phyloP scores from a whole-genome alignment of 2,329 filamentous ascomycete genomes.

The Clarireedia paspali region DNA sequence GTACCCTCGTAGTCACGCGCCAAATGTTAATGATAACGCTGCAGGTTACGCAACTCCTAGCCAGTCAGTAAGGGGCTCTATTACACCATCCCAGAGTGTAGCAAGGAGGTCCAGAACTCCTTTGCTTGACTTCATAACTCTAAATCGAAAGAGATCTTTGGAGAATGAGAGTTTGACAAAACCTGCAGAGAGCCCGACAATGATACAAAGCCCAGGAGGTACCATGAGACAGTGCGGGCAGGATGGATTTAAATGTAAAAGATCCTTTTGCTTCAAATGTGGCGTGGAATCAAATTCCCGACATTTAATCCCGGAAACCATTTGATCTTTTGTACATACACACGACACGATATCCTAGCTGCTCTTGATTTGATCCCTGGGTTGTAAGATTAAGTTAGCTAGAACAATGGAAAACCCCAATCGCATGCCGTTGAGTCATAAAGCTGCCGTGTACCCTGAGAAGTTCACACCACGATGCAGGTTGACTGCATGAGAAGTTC shows the following conservation, averaged over 20 bases:
- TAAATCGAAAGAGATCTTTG: constrained; percentile 8
- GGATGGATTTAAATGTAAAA: constrained; percentile 46
- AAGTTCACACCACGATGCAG: too few species aligned
- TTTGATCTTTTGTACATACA: background rate
- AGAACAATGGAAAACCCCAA: too few species aligned
- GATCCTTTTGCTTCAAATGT: constrained; percentile 54
- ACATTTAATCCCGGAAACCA: too few species aligned
- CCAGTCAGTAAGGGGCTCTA: background rate
- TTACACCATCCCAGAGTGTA: constrained; percentile 1
- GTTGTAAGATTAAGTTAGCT: too few species aligned
- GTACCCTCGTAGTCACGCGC: background rate
- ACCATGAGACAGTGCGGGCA: constrained; percentile 45
- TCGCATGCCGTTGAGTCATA: too few species aligned
- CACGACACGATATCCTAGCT: too few species aligned
- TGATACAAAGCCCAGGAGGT: constrained; percentile 42
- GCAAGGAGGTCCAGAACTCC: constrained; percentile 14
- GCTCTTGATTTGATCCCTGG: too few species aligned
- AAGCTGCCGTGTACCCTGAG: too few species aligned
- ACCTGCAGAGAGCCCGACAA: constrained; percentile 9
- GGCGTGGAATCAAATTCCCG: background rate
- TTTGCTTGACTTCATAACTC: constrained; percentile 20
- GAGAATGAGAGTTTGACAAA: constrained; percentile 7
- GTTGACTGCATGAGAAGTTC: too few species aligned
- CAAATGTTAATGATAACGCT: background rate
- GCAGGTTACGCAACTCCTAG: background rate